Evolutionary conservation across 108 stramenopile species (phyloP), one percentile per base, ranked within the genome.

Genomic region (Cyclotella choctawhatcheeana): DNA sequence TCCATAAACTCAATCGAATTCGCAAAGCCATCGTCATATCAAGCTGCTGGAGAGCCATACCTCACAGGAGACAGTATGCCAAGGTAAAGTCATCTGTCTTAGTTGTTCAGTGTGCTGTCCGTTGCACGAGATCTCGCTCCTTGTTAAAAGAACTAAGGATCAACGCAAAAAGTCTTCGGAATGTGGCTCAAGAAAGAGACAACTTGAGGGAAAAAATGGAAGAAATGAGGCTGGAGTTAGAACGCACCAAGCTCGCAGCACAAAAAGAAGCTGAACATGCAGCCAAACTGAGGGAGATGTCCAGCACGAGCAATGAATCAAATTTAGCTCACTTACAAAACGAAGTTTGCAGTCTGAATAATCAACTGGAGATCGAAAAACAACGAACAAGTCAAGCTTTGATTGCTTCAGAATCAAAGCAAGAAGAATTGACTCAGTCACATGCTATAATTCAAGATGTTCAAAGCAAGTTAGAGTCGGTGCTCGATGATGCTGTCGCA

Each of bases 171-270:
- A 68, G 75, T 50, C 62, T 83, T 17, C 60, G 63, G 44, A 83
- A 83, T 75, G 67, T 79, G 22, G 73, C 73, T 0, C 32, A 64
- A 24, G 82, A 83, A 55, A 63, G 82, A 34, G 82, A 83, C 52
- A 37, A 70, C 37, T 58, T 82, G n/a, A 43, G 62, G 17, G 30
- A 58, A 31, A 50, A 64, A 60, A 64, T 87, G 83, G 84, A 81
- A 64, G 64, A 77, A 79, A 64, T 65, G 80, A 76, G 67, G 65
- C 54, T 61, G 54, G 85, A 45, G 81, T 84, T 74, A 73, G 71
- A 70, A 20, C 44, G 62, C 54, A 51, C 51, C 61, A 61, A 83
- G 61, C 27, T 71, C 62, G 77, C 69, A 27, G 81, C 69, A 13
- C 71, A 69, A n/a, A 76, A 71, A 51, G 67, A 68, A 50, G 71